phyloP scores from a whole-genome alignment of 306 rosid species.

The Astragalus glycyphyllos region DNA sequence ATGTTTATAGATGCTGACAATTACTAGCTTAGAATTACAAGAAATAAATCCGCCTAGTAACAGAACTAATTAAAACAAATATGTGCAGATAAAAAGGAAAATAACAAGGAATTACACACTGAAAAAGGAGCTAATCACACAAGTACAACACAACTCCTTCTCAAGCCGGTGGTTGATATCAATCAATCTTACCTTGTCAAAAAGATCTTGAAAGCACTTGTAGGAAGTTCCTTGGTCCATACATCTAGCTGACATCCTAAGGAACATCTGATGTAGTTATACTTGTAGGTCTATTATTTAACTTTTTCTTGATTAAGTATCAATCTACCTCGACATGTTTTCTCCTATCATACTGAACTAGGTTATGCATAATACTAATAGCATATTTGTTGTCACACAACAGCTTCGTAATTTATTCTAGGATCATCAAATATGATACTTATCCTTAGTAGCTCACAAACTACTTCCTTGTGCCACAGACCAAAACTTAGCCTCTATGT shows the following conservation, averaged over 20 bases:
- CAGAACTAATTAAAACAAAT: background rate
- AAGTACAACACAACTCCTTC: background rate
- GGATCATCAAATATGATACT: background rate
- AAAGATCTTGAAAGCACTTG: background rate
- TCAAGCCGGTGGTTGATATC: background rate
- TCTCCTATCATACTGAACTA: background rate
- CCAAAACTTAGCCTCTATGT: background rate
- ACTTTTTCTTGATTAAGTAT: background rate
- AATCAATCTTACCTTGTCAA: background rate
- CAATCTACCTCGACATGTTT: background rate
- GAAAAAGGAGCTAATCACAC: background rate
- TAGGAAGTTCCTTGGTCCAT: background rate
- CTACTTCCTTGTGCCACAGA: background rate
- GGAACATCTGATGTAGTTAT: background rate
- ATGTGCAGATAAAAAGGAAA: background rate
- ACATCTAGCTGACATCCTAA: background rate
- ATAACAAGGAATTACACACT: background rate
- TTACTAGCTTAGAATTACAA: background rate
- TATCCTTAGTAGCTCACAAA: background rate
- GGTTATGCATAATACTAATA: background rate
- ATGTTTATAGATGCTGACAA: background rate
- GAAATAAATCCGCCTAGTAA: background rate
- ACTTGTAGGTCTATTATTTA: background rate
- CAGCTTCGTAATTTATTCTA: background rate
- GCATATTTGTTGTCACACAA: background rate